Evolutionary conservation across 1,284 basidiomycete species (phyloP).

Genomic region (Schizopora paradoxa): DNA sequence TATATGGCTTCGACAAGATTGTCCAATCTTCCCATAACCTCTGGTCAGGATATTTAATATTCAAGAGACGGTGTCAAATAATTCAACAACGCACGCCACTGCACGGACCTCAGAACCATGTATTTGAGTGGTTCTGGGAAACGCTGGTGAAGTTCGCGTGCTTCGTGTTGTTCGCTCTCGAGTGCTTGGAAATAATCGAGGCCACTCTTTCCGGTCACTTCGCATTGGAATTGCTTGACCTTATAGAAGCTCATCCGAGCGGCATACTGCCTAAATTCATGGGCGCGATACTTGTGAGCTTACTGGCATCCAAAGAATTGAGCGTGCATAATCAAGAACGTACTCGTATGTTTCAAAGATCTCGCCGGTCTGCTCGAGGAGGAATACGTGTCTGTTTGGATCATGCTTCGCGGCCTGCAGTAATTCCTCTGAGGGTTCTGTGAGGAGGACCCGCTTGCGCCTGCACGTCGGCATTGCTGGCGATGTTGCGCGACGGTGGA

Average conservation of each 20-base stretch:
- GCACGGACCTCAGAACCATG: conserved; percentile 85
- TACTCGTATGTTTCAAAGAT: conserved; percentile 94
- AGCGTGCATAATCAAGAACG: conserved; percentile 31
- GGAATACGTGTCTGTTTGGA: conserved; percentile 76
- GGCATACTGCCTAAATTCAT: conserved; percentile 69
- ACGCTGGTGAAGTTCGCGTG: conserved; percentile 79
- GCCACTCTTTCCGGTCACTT: conserved; percentile 90
- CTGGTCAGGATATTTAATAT: conserved; percentile 39
- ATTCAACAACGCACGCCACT: conserved; percentile 78
- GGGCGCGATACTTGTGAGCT: conserved; percentile 23
- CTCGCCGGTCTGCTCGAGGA: conserved; percentile 89
- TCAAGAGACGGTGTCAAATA: conserved; percentile 16
- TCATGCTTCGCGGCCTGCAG: conserved; percentile 57
- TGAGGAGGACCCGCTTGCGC: conserved; percentile 86
- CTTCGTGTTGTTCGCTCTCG: conserved; percentile 86
- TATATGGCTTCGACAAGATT: conserved; percentile 91
- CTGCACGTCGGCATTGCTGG: conserved; percentile 80
- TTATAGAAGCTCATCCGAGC: conserved; percentile 91
- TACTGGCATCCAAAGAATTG: conserved; percentile 9
- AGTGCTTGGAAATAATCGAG: conserved; percentile 93
- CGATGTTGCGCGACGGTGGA: conserved; percentile 3
- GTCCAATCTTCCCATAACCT: conserved; percentile 93
- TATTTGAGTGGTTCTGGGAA: conserved; percentile 93
- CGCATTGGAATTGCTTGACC: conserved; percentile 90
- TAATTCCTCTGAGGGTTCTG: conserved; percentile 66